phyloP scores from a whole-genome alignment of 2,329 filamentous ascomycete genomes.

The Didymella exigua region DNA sequence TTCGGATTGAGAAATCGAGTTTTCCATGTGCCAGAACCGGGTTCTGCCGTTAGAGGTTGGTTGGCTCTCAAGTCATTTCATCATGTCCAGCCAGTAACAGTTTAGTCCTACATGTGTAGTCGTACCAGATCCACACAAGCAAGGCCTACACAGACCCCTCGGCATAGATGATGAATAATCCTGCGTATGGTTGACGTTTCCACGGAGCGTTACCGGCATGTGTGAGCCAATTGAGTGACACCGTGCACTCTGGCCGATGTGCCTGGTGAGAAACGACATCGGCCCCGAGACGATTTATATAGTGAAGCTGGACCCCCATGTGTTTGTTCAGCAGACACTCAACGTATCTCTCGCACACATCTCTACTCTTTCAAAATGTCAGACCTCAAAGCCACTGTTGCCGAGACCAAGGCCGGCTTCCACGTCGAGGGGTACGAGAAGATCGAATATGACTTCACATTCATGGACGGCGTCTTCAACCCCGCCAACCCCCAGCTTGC shows the following conservation, averaged over 20 bases:
- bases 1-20: slow-evolving; percentile 24
- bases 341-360: slow-evolving; percentile 29
- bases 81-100: slow-evolving; percentile 40
- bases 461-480: slow-evolving; percentile 72
- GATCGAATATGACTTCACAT: slow-evolving; percentile 76
- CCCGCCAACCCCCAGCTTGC: slow-evolving; percentile 65
- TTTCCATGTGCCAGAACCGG: slow-evolving; percentile 30
- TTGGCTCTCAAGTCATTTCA: slow-evolving; percentile 38
- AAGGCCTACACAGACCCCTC: slow-evolving; percentile 26
- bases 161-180: slow-evolving; percentile 27
- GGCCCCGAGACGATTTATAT: slow-evolving; percentile 26
- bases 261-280: slow-evolving; percentile 21
- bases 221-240: slow-evolving; percentile 31
- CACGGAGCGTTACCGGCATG: slow-evolving; percentile 20
- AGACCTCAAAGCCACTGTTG: slow-evolving; percentile 68
- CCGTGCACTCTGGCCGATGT: slow-evolving; percentile 24
- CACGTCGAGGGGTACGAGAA: slow-evolving; percentile 76
- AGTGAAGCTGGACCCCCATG: slow-evolving; percentile 17
- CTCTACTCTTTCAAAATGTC: slow-evolving; percentile 60
- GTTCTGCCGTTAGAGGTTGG: slow-evolving; percentile 18
- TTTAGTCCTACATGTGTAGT: slow-evolving; percentile 27
- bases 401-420: slow-evolving; percentile 68
- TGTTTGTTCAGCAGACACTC: slow-evolving; percentile 26
- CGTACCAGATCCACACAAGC: slow-evolving; percentile 29
- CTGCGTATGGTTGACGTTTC: slow-evolving; percentile 39